A percentile compares a stretch with the other conserved stretches of the same genome.
Evolutionary conservation across 2,329 filamentous ascomycete species (phyloP).

Genomic region (Cryphonectria radicalis): DNA sequence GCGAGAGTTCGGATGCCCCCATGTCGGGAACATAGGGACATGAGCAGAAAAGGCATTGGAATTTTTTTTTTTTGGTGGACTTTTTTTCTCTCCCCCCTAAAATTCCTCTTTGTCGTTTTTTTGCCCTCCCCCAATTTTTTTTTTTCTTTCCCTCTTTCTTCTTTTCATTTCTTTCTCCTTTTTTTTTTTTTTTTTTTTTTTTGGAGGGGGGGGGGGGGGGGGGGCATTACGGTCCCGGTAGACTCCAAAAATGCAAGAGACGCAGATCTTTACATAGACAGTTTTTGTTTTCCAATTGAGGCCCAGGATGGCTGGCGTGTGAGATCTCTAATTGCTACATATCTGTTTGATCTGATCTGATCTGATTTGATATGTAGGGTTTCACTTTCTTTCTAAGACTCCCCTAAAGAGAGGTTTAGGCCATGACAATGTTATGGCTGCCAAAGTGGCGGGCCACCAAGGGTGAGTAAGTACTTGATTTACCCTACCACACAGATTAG

Average conservation of each 20-base stretch:
- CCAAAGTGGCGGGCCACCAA: constrained; percentile 14
- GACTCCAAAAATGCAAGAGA: too few relatives aligned
- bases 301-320: background rate
- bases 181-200: background rate
- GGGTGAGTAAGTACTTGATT: background rate
- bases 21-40: constrained; percentile 8
- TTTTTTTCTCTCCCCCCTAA: too few relatives aligned
- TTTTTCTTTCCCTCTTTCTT: too few relatives aligned
- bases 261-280: background rate
- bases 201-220: background rate
- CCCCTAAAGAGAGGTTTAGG: background rate
- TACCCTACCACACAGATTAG: background rate
- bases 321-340: background rate
- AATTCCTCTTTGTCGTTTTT: background rate
- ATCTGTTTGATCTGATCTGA: background rate
- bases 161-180: background rate
- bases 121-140: too few relatives aligned
- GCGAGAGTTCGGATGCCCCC: constrained; percentile 19
- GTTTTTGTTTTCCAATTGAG: background rate
- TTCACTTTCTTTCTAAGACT: too few relatives aligned
- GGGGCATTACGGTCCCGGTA: background rate
- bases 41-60: background rate
- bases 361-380: background rate
- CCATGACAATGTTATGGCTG: background rate
- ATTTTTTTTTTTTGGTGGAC: too few relatives aligned